Evolutionary conservation across 805 yeast genomes (phyloP).

Genomic region (Wickerhamiella slavikovae): DNA sequence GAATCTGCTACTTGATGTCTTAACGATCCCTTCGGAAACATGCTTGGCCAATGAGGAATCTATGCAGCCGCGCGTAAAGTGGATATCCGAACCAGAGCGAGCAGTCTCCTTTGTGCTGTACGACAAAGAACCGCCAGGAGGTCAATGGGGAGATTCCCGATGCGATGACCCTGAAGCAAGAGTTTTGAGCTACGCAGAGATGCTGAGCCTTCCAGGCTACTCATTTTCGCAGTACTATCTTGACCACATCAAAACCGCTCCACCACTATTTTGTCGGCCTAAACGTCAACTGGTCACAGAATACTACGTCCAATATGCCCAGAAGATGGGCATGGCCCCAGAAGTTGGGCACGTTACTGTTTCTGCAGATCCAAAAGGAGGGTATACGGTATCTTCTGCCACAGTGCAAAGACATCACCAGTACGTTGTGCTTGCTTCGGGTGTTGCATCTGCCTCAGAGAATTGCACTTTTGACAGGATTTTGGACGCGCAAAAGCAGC

Average conservation of each 20-base stretch:
- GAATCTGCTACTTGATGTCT: constrained; percentile 13
- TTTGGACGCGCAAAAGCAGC: neutral
- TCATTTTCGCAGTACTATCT: constrained; percentile 11
- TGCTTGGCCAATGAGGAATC: constrained; percentile 6
- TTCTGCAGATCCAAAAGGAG: too few relatives aligned
- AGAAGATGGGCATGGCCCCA: constrained; percentile 11
- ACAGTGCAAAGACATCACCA: too few relatives aligned
- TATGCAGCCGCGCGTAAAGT: constrained; percentile 12
- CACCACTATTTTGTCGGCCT: constrained; percentile 15
- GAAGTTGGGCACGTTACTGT: too few relatives aligned
- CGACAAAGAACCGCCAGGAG: constrained; percentile 14
- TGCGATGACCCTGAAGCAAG: constrained; percentile 7
- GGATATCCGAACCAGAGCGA: constrained; percentile 8
- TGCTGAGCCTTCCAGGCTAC: constrained; percentile 17
- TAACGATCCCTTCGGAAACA: constrained; percentile 13
- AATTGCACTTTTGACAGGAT: neutral
- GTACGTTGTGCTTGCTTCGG: constrained; percentile 5
- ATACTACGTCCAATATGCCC: constrained; percentile 13
- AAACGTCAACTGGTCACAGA: constrained; percentile 12
- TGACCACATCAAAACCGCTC: constrained; percentile 6
- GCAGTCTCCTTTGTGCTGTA: constrained; percentile 11
- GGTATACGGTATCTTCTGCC: too few relatives aligned
- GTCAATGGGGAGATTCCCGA: constrained; percentile 15
- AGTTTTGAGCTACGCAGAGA: constrained; percentile 16
- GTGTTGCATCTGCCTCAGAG: constrained; percentile 1